These are phyloP conservation scores for Gossypium gossypioides DNA, from an alignment of 441 rosid species.

Conservation along the genomic window DNA sequence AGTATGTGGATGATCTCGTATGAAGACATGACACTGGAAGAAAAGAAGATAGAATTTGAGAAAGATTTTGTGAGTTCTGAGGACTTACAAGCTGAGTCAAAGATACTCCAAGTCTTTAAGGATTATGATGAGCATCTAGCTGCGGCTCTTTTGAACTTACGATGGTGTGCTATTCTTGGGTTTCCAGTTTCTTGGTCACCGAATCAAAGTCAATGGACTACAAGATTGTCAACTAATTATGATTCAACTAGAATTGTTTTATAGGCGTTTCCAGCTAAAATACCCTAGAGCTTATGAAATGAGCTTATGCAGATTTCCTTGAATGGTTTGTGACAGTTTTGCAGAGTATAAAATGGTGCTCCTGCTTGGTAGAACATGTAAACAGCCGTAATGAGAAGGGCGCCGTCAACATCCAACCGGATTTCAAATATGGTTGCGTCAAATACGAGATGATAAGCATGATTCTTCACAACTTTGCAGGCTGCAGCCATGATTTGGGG, in stretches of 20 bases:
- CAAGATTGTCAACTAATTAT: slow-evolving; percentile 34
- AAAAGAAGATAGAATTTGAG: slow-evolving; percentile 39
- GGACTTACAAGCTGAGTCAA: slow-evolving; percentile 44
- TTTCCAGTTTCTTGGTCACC: slow-evolving; percentile 51
- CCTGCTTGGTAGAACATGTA: neutral
- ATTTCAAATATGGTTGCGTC: neutral
- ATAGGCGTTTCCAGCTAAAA: neutral
- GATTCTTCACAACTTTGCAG: neutral
- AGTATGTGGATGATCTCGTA: slow-evolving; percentile 57
- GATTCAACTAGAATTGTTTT: slow-evolving; percentile 5
- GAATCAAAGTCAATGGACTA: slow-evolving; percentile 52
- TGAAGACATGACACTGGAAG: slow-evolving; percentile 29
- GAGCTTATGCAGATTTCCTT: neutral
- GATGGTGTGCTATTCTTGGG: slow-evolving; percentile 73
- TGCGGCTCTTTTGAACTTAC: slow-evolving; percentile 50
- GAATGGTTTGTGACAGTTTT: neutral
- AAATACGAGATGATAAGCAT: neutral
- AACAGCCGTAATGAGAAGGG: neutral
- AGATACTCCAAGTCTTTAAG: slow-evolving; percentile 34
- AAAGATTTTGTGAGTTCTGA: slow-evolving; percentile 47
- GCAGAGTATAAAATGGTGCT: neutral
- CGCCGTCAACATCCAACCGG: neutral
- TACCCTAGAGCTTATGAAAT: neutral
- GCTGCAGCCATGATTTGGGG: neutral
- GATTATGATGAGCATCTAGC: slow-evolving; percentile 35